These are phyloP conservation scores for Tremella fuciformis DNA, from an alignment of 768 basidiomycete genomes.

Conservation along the genomic window DNA sequence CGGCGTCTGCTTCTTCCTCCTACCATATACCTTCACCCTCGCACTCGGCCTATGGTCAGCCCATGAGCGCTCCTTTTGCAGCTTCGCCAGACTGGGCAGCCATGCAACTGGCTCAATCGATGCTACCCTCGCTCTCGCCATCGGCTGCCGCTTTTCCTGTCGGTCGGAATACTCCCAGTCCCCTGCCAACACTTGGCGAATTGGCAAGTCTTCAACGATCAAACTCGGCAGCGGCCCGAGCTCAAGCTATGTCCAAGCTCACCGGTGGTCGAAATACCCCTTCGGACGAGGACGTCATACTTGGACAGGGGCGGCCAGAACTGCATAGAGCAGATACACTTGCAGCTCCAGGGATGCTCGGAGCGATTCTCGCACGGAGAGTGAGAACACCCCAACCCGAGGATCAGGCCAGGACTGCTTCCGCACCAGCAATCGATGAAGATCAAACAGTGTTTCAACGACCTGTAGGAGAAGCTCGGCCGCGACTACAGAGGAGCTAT, in stretches of 20 bases:
- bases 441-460: background rate
- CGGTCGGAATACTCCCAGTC: conserved; percentile 61
- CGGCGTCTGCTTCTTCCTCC: conserved; percentile 31
- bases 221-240: conserved; percentile 78
- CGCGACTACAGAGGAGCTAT: conserved; percentile 46
- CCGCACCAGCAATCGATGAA: background rate
- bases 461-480: conserved; percentile 15
- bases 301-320: conserved; percentile 16
- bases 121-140: conserved; percentile 41
- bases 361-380: conserved; percentile 2
- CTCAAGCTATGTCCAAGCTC: conserved; percentile 78
- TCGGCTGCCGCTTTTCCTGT: conserved; percentile 18
- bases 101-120: conserved; percentile 37
- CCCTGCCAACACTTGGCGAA: conserved; percentile 71
- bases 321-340: conserved; percentile 43
- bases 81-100: conserved; percentile 36
- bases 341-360: conserved; percentile 26
- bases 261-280: conserved; percentile 68
- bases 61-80: conserved; percentile 16
- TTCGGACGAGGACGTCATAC: conserved; percentile 15
- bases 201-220: conserved; percentile 75
- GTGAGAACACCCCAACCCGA: background rate
- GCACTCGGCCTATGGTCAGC: conserved; percentile 5
- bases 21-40: conserved; percentile 28
- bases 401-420: conserved; percentile 4